phyloP scores from a whole-genome alignment of 2,329 filamentous ascomycete genomes.

The Phyllosticta citriasiana region DNA sequence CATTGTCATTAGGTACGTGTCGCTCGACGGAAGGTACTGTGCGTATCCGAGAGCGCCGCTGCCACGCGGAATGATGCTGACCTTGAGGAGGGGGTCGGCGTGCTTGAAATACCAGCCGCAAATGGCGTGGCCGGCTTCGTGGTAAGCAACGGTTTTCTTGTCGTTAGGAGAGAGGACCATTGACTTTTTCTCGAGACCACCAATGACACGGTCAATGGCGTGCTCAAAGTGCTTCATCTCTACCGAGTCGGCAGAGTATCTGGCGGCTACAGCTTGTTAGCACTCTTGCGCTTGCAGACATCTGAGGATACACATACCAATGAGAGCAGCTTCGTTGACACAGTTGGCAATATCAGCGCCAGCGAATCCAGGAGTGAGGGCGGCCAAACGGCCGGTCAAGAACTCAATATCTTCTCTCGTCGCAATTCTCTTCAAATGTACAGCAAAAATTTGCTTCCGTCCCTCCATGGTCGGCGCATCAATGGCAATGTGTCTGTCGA shows the following conservation, averaged over 20 bases:
- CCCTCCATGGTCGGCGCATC: constrained; percentile 95
- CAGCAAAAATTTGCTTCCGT: constrained; percentile 88
- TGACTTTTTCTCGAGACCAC: constrained; percentile 94
- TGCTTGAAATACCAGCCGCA: constrained; percentile 97
- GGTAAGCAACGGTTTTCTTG: constrained; percentile 93
- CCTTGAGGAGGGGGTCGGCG: constrained; percentile 95
- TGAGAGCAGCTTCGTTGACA: constrained; percentile 92
- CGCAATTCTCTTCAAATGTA: constrained; percentile 90
- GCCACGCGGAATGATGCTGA: constrained; percentile 95
- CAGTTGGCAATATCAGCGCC: constrained; percentile 98
- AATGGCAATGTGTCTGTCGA: constrained; percentile 92
- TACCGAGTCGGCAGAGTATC: constrained; percentile 69
- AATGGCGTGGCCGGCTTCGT: constrained; percentile 96
- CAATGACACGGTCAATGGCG: constrained; percentile 94
- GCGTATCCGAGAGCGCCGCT: constrained; percentile 91
- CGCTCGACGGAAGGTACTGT: constrained; percentile 84
- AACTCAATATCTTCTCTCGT: constrained; percentile 84
- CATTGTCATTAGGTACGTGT: constrained; percentile 92
- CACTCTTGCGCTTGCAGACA: constrained; percentile 4
- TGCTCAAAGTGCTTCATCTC: constrained; percentile 90
- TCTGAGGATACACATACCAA: constrained; percentile 54
- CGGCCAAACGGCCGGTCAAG: constrained; percentile 77
- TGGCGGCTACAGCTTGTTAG: constrained; percentile 59
- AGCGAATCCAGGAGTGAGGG: constrained; percentile 90
- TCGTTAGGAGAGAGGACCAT: constrained; percentile 86